Evolutionary conservation across 1,284 basidiomycete species (phyloP), one percentile per base, ranked within the genome.

Genomic region (Mycena sp.): DNA sequence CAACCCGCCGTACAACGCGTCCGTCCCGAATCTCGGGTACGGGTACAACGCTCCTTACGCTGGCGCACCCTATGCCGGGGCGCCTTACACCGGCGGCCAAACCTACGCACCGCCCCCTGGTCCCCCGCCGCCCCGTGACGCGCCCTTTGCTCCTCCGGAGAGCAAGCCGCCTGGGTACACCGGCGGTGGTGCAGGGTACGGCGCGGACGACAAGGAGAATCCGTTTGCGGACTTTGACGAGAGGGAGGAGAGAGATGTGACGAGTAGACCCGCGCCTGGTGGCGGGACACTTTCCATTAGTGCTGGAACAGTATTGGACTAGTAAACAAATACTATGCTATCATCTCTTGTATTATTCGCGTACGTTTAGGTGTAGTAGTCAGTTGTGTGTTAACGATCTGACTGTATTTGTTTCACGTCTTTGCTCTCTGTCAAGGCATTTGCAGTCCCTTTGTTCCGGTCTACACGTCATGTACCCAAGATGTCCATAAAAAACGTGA

Each of bases 201-300:
- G 61, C 40, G 70, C 73, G 58, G 52, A 65, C 40, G 75, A 76
- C 45, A 72, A 73, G 61, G 78, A 81, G 50, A 79, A 84, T 69
- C 83, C 83, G 46, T 85, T 85, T 60, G 76, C 76, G n/a, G 81
- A 85, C 65, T 78, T 78, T 56, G 80, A 82, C 41, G 74, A 67
- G 48, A 67, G 67, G 23, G 67, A 61, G 46, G 73, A 73, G 19
- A n/a, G n/a, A n/a, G 72, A 72, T 58, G 73, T 70, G 40, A 73
- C 70, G 11, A 70, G 72, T 63, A 68, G 68, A 44, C 69, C 68
- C 40, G 64, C 43, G 30, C 65, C 65, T 5, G 65, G 65, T 6
- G 65, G 57, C 45, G 30, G 38, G 44, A 55, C 17, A 23, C 51
- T 26, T 67, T 67, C 53, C 23, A 35, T 11, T 56, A 19, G 43